Evolutionary conservation across 2,329 filamentous ascomycete species (phyloP).

Genomic region (Cylindrodendrum hubeiense): DNA sequence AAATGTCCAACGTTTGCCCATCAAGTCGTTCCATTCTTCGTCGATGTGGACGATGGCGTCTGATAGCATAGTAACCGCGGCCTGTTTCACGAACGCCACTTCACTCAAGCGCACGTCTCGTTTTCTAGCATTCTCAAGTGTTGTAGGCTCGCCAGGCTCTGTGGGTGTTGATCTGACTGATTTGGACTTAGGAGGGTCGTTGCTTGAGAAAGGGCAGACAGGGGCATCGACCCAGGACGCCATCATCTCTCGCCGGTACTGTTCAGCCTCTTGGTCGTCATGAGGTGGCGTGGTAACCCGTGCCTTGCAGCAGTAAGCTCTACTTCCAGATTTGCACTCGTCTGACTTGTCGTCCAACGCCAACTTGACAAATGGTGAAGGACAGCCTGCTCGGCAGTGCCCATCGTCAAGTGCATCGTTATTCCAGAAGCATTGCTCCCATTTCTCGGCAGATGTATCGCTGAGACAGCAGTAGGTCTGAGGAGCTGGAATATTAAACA

Average conservation of each 20-base stretch:
- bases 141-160: too few relatives aligned
- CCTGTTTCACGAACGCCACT: too few relatives aligned
- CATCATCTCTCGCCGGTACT: neutral
- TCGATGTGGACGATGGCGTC: too few relatives aligned
- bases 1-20: too few relatives aligned
- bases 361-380: constrained; percentile 1
- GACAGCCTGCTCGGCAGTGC: constrained; percentile 4
- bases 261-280: neutral
- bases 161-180: too few relatives aligned
- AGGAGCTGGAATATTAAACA: neutral
- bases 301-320: constrained; percentile 1
- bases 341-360: neutral
- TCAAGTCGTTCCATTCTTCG: too few relatives aligned
- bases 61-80: too few relatives aligned
- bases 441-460: neutral
- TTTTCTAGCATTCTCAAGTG: too few relatives aligned
- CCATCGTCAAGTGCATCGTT: constrained; percentile 7
- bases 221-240: neutral
- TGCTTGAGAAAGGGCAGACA: too few relatives aligned
- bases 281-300: neutral
- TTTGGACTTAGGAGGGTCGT: too few relatives aligned
- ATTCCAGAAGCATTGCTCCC: constrained; percentile 8
- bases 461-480: neutral
- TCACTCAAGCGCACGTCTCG: too few relatives aligned
- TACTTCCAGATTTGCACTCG: neutral